A percentile compares a stretch with the other conserved stretches of the same genome.
Conservation (phyloP, 768 basidiomycete species). For the Russula abietina region DNA sequence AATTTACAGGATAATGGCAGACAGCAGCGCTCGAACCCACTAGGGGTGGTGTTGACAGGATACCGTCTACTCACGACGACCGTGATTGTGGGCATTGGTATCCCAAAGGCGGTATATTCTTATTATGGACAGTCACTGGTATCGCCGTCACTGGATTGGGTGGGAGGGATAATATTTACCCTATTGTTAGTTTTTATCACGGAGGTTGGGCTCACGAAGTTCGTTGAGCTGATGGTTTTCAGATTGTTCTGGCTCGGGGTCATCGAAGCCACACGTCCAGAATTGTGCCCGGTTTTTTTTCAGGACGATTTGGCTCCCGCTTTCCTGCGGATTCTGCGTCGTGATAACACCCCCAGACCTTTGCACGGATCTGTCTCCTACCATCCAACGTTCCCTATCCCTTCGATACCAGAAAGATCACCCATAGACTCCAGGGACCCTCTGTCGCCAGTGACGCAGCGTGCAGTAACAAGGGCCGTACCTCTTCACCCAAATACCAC, state of each 20-base stretch:
- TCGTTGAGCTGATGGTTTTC: not conserved
- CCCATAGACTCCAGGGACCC: no score
- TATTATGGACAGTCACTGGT: not conserved
- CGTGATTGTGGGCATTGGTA: not conserved
- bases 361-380: no score
- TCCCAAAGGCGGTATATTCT: not conserved
- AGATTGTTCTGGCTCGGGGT: not conserved
- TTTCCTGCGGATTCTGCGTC: not conserved
- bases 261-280: not conserved
- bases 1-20: no score
- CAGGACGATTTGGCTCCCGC: not conserved
- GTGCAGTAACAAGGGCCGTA: no score
- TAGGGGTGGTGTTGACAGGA: not conserved
- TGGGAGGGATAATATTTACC: not conserved
- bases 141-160: not conserved
- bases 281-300: not conserved
- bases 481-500: no score
- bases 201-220: no score
- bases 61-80: not conserved
- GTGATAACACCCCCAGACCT: no score
- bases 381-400: no score
- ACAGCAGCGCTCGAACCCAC: not conserved
- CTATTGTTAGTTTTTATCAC: no score
- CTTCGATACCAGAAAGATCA: no score
- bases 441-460: no score